Base-by-base conservation (phyloP, 106 monocot genomes). In the Apostasia shenzhenica region DNA sequence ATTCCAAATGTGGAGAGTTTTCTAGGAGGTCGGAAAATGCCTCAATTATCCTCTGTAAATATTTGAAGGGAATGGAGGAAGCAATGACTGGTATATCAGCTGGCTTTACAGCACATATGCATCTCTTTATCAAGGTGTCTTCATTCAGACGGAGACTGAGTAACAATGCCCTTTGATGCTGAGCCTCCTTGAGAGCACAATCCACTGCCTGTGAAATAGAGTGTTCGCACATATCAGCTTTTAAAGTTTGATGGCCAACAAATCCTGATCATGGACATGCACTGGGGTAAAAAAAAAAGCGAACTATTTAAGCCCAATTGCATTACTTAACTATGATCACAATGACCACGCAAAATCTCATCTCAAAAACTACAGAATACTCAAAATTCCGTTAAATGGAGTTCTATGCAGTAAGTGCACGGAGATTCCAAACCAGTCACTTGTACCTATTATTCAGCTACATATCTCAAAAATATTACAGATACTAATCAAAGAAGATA, bases 121-220 rank as follows among this genome's bases (percentile, higher is more conserved):
- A 97, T 73, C 90, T 89, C 56, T 92, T 97, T 50, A 97, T 92
- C 46, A 92, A 62, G 54, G 89, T 90, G 63, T 92, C 97, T 78
- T 90, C 97, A 81, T 97, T 97, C 11, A 97, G 79, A 14, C 89
- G 84, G 59, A 97, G 89, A 62, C 97, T 90, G 60, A 97, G 82
- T 45, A 92, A 55, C 39, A 97, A 66, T 45, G 97, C 97, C 66
- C 83, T 87, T 54, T 92, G 84, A 6, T 70, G 70, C 54, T 92
- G 89, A 67, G 56, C 73, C 61, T 84, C 70, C 0, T 54, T n/a
- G 64, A 92, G 86, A 70, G 92, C 97, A 49, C 78, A 79, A 52
- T 97, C 85, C 8, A 97, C 83, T 48, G 85, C 87, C 92, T 97
- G 79, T 12, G 10, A 26, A 55, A 62, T 11, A 76, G 2, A 37